phyloP scores from a whole-genome alignment of 2,329 filamentous ascomycete species.

The Emmonsia crescens region DNA sequence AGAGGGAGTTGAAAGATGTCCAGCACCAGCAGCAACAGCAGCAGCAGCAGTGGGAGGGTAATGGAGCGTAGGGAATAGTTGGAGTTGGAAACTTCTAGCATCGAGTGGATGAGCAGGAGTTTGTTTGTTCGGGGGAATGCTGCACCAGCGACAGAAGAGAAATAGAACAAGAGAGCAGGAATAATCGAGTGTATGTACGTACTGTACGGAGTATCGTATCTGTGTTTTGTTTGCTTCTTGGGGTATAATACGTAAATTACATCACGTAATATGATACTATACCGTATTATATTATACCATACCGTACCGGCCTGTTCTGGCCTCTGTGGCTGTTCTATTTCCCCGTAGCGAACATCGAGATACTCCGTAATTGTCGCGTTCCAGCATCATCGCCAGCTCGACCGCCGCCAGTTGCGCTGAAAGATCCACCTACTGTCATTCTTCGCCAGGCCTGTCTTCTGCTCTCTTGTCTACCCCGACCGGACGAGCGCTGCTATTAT shows the following conservation, averaged over 20 bases:
- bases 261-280: background rate
- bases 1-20: background rate
- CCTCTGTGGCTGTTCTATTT: background rate
- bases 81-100: background rate
- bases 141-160: no score
- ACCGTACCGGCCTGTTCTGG: background rate
- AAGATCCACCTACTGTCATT: constrained; percentile 7
- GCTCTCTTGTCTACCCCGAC: background rate
- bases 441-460: constrained; percentile 23
- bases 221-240: no score
- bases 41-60: background rate
- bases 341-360: background rate
- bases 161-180: no score
- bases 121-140: no score
- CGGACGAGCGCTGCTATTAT: background rate
- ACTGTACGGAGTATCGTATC: no score
- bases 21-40: background rate
- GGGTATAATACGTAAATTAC: background rate
- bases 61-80: background rate
- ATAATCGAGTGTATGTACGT: no score
- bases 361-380: background rate
- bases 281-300: background rate
- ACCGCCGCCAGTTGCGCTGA: background rate
- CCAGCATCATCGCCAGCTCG: background rate
- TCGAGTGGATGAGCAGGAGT: background rate